Evolutionary conservation across 1,284 basidiomycete species (phyloP).

Genomic region (Apiotrichum laibachii): DNA sequence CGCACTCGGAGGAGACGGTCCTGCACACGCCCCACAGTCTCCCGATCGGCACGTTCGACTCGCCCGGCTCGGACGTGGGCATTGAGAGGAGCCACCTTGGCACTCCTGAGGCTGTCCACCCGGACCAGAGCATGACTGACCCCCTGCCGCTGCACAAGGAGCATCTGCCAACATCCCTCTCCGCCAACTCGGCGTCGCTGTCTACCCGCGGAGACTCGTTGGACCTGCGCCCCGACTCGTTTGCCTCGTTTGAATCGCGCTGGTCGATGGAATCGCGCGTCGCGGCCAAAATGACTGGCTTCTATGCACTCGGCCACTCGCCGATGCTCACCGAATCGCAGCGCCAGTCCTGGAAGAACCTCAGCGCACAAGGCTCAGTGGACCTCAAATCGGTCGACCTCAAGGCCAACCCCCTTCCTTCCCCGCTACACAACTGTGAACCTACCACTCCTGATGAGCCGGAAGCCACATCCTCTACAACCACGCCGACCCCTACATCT

Average conservation of each 20-base stretch:
- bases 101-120: background rate
- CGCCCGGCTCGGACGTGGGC: too few relatives aligned
- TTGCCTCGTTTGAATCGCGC: slow-evolving; percentile 10
- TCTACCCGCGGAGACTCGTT: background rate
- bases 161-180: too few relatives aligned
- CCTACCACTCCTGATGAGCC: background rate
- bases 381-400: background rate
- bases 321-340: slow-evolving; percentile 12
- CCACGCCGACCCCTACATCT: too few relatives aligned
- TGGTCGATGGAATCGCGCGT: slow-evolving; percentile 12
- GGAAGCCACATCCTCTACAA: background rate
- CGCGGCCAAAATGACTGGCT: slow-evolving; percentile 6
- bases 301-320: slow-evolving; percentile 20
- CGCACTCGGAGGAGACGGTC: slow-evolving; percentile 8
- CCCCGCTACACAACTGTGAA: background rate
- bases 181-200: too few relatives aligned
- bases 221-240: slow-evolving; percentile 7
- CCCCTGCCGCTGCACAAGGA: background rate
- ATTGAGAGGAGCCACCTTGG: background rate
- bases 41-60: background rate
- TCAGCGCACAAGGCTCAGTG: background rate
- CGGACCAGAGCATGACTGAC: slow-evolving; percentile 1
- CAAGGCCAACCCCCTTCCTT: background rate
- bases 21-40: slow-evolving; percentile 15
- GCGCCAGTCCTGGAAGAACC: background rate